These are phyloP conservation scores for Neocallimastix lanati DNA, from an alignment of 192 early-diverging fungal species.

Conservation along the genomic window DNA sequence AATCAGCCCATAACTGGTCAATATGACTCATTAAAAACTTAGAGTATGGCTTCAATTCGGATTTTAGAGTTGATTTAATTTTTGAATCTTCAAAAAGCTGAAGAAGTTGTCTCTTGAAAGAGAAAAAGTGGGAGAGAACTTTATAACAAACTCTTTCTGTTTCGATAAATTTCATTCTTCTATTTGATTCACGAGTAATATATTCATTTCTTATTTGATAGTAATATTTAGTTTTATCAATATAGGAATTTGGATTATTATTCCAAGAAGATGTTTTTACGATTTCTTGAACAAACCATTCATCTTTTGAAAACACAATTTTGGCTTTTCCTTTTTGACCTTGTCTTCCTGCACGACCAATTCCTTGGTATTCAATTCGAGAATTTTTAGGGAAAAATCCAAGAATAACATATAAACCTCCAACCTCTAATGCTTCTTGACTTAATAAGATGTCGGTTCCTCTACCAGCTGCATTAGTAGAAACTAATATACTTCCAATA, in stretches of 20 bases:
- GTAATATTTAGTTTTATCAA: not conserved
- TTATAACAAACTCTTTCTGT: not conserved
- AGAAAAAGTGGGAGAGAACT: not conserved
- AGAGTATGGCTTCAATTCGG: not conserved
- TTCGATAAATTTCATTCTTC: not conserved
- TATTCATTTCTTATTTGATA: not conserved
- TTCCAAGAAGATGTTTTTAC: too few relatives aligned
- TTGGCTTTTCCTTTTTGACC: not conserved
- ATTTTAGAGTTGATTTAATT: not conserved
- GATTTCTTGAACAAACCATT: not conserved
- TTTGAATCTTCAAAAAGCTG: not conserved
- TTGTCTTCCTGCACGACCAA: not conserved
- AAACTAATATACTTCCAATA: not conserved
- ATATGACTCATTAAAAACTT: not conserved
- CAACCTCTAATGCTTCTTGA: not conserved
- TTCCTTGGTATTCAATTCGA: not conserved
- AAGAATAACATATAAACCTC: not conserved
- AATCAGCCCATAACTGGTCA: not conserved
- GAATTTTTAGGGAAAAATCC: not conserved
- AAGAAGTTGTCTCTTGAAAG: not conserved
- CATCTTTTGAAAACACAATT: not conserved
- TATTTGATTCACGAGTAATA: not conserved
- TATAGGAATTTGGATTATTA: too few relatives aligned
- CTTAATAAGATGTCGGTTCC: not conserved
- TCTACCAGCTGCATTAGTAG: not conserved